A percentile compares a stretch with the other conserved stretches of the same genome.
Conservation (phyloP, 2,329 filamentous ascomycete species). For the Hypoxylon sp. region DNA sequence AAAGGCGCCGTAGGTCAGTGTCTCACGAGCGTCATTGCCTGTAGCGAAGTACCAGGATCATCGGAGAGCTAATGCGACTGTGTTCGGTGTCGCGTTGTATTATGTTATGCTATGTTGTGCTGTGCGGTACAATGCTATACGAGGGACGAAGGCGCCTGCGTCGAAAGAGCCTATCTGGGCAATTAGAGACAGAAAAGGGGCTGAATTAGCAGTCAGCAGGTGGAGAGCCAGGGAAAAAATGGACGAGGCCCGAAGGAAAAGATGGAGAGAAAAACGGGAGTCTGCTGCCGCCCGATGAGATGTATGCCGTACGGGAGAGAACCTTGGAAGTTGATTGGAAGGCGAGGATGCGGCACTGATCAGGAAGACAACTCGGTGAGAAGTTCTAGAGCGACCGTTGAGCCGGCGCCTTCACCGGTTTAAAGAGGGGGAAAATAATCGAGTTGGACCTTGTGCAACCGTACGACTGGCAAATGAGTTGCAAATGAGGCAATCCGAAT, state of each 20-base stretch:
- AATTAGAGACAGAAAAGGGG: constrained; percentile 34
- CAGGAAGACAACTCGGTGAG: constrained; percentile 51
- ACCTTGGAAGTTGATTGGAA: constrained; percentile 54
- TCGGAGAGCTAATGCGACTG: constrained; percentile 46
- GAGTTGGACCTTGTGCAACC: constrained; percentile 44
- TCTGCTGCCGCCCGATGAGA: constrained; percentile 47
- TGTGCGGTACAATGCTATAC: constrained; percentile 29
- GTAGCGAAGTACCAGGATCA: constrained; percentile 48
- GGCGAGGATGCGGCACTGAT: constrained; percentile 42
- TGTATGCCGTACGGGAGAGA: constrained; percentile 40
- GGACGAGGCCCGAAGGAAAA: constrained; percentile 45
- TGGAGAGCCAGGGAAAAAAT: constrained; percentile 39
- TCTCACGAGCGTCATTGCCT: constrained; percentile 54
- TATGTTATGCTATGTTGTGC: constrained; percentile 41
- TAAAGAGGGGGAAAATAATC: constrained; percentile 51
- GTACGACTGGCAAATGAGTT: constrained; percentile 34
- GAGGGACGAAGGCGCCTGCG: constrained; percentile 24
- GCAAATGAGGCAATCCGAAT: constrained; percentile 45
- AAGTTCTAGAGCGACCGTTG: constrained; percentile 49
- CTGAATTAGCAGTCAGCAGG: constrained; percentile 42
- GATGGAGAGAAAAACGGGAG: constrained; percentile 44
- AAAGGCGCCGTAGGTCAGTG: constrained; percentile 48
- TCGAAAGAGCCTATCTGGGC: constrained; percentile 38
- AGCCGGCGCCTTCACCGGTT: constrained; percentile 53
- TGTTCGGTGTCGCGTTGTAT: constrained; percentile 42